Conservation (phyloP, 2,329 filamentous ascomycete species). For the Trichoderma lentiforme region DNA sequence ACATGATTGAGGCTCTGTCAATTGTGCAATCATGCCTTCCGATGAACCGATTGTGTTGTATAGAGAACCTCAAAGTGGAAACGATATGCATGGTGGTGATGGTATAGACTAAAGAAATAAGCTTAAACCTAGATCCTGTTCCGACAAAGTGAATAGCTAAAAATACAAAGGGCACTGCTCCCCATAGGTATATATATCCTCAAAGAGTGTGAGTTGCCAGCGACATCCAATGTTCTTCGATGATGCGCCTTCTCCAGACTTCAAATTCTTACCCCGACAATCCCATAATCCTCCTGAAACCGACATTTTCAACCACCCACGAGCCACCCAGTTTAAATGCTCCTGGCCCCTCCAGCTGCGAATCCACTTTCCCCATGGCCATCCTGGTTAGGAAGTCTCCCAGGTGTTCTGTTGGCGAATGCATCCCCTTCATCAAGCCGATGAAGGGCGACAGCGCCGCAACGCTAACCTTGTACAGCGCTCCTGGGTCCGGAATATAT, state of each 20-base stretch:
- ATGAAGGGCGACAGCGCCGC: constrained; percentile 29
- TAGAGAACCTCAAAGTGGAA: background rate
- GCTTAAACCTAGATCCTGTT: background rate
- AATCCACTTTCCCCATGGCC: constrained; percentile 40
- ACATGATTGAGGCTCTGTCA: background rate
- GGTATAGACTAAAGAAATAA: background rate
- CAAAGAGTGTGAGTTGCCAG: background rate
- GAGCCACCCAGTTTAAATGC: constrained; percentile 35
- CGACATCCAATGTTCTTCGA: background rate
- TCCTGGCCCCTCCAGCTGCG: constrained; percentile 28
- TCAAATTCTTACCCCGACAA: constrained; percentile 21
- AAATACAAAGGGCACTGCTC: background rate
- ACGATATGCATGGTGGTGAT: background rate
- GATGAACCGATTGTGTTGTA: too few relatives aligned
- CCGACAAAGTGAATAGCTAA: background rate
- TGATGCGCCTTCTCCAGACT: background rate
- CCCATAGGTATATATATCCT: background rate
- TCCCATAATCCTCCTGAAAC: constrained; percentile 35
- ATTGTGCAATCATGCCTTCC: background rate
- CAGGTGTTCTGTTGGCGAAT: constrained; percentile 43
- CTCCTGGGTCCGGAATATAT: constrained; percentile 37
- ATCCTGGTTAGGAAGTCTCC: constrained; percentile 44
- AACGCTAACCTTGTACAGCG: constrained; percentile 16
- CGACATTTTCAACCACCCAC: constrained; percentile 36
- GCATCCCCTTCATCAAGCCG: constrained; percentile 21